Evolutionary conservation across 2,329 filamentous ascomycete species (phyloP).

Genomic region (Epichloe uncinata): DNA sequence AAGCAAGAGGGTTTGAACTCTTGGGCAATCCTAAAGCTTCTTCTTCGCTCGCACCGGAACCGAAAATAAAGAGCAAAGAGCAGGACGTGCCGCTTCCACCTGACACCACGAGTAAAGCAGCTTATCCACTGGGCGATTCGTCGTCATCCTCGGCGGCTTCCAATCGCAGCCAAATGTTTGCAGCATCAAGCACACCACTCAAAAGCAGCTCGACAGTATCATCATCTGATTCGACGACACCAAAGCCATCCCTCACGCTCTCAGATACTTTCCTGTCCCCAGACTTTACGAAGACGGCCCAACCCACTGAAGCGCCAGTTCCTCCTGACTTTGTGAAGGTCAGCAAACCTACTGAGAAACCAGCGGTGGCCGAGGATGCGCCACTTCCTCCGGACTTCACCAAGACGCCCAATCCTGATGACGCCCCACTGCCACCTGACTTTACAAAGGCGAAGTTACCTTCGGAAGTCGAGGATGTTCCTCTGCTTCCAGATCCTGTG

Average conservation of each 20-base stretch:
- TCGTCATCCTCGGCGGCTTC: conserved; percentile 38
- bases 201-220: conserved; percentile 28
- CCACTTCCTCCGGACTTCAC: conserved; percentile 8
- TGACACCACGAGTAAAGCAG: conserved; percentile 39
- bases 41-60: conserved; percentile 5
- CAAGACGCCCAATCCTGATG: conserved; percentile 18
- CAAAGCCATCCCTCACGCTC: conserved; percentile 9
- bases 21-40: conserved; percentile 12
- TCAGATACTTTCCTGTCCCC: conserved; percentile 7
- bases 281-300: conserved; percentile 1
- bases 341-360: conserved; percentile 11
- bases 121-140: conserved; percentile 35
- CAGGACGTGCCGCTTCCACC: conserved; percentile 36
- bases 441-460: conserved; percentile 11
- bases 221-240: conserved; percentile 21
- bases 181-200: conserved; percentile 13
- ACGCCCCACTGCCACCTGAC: conserved; percentile 21
- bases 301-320: conserved; percentile 13
- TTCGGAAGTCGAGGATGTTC: conserved; percentile 23
- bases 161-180: conserved; percentile 19
- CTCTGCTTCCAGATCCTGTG: conserved; percentile 26
- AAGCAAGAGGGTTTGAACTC: conserved; percentile 11
- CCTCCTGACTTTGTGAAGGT: conserved; percentile 21
- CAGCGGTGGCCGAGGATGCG: conserved; percentile 11
- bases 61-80: conserved; percentile 25